A percentile compares a stretch with the other conserved stretches of the same genome.
phyloP scores from a whole-genome alignment of 768 basidiomycete species.

The Saitozyma podzolica region DNA sequence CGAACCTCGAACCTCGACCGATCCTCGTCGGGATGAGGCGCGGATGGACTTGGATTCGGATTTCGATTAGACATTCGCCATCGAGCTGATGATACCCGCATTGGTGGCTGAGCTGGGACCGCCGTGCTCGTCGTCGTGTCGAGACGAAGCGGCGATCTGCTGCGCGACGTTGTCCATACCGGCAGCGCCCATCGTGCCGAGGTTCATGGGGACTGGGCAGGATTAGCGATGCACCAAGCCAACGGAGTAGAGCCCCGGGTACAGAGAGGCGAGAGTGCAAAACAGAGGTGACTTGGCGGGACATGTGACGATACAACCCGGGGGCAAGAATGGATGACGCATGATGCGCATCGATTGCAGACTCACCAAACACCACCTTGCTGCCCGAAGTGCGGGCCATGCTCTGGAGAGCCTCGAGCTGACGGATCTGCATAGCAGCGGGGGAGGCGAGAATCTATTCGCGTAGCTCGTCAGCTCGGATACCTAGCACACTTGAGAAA shows the following conservation, averaged over 20 bases:
- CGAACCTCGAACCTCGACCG: too few species aligned
- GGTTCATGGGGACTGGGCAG: slow-evolving; percentile 46
- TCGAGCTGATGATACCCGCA: slow-evolving; percentile 42
- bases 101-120: slow-evolving; percentile 23
- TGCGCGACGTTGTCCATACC: slow-evolving; percentile 33
- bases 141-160: slow-evolving; percentile 34
- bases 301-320: not conserved
- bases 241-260: too few species aligned
- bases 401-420: slow-evolving; percentile 89
- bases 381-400: slow-evolving; percentile 79
- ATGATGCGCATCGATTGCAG: not conserved
- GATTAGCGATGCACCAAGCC: not conserved
- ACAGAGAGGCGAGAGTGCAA: too few species aligned
- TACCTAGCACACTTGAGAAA: slow-evolving; percentile 46
- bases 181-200: slow-evolving; percentile 42
- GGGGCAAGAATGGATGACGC: not conserved
- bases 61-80: slow-evolving; percentile 35
- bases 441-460: slow-evolving; percentile 64
- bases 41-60: not conserved
- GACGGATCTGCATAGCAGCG: slow-evolving; percentile 97
- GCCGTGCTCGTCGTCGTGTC: slow-evolving; percentile 4
- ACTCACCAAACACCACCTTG: slow-evolving; percentile 80
- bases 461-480: not conserved
- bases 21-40: too few species aligned
- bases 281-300: slow-evolving; percentile 5